Percentiles rank a stretch among this genome's conserved stretches.
Conservation (phyloP, 2,329 filamentous ascomycete species). For the Juglanconis sp. region DNA sequence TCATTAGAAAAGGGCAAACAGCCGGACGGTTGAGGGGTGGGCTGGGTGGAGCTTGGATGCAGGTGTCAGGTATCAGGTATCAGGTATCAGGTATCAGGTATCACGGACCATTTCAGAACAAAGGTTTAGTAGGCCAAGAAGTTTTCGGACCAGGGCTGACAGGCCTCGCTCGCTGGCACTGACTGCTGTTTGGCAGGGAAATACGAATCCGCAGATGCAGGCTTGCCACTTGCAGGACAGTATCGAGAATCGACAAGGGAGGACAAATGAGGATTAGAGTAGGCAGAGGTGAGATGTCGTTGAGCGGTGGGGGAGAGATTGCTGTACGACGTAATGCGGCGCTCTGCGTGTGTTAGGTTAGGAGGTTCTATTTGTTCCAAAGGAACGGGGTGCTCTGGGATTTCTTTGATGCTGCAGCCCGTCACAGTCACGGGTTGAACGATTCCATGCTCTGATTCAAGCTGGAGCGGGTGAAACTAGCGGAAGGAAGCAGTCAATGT, state of each 20-base stretch:
- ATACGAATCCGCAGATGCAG: background rate
- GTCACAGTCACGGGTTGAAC: background rate
- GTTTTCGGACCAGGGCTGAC: background rate
- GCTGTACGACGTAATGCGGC: background rate
- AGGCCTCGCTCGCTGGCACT: background rate
- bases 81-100: background rate
- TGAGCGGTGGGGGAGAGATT: background rate
- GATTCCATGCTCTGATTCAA: background rate
- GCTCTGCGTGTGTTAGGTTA: too few relatives aligned
- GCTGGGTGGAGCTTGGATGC: background rate
- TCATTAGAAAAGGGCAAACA: background rate
- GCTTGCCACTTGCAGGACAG: background rate
- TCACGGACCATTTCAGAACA: slow-evolving; percentile 5
- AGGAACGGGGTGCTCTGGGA: background rate
- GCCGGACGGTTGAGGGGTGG: background rate
- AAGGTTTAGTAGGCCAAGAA: background rate
- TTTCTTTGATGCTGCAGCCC: background rate
- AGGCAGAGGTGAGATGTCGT: background rate
- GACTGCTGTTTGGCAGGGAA: background rate
- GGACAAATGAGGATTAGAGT: background rate
- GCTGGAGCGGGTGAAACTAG: background rate
- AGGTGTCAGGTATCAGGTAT: background rate
- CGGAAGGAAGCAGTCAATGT: background rate
- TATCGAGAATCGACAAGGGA: background rate
- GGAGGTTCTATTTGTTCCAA: too few relatives aligned